Evolutionary conservation across 768 basidiomycete species (phyloP), one percentile per base, ranked within the genome.

Genomic region (Phaffia australis): DNA sequence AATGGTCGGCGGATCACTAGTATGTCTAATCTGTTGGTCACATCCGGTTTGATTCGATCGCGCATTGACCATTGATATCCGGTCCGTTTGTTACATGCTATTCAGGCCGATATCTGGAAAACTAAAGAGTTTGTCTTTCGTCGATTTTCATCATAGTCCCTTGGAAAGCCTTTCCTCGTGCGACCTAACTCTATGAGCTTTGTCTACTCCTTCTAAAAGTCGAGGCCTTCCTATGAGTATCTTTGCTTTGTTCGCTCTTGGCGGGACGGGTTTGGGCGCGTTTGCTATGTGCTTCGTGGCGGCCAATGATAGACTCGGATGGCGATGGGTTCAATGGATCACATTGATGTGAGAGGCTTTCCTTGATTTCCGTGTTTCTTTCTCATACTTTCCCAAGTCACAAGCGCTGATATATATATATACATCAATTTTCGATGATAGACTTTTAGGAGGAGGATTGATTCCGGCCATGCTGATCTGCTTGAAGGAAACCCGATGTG

Each of bases 261-360:
- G 80, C 1, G 84, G 83, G 0, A 83, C 81, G 0, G 86, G 84
- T 0, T 47, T 88, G 0, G 88, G 84, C 2, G 84, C 87, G 0
- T 72, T 86, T 0, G 72, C 81, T 3, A 82, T 83, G 27, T 85
- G 84, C 18, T 78, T 66, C 69, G 74, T 87, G 35, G 35, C 35
- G 35, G 35, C 35, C 25, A 85, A 87, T 71, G 79, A 81, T 68
- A 81, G 83, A 66, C 73, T 89, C 1, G 79, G 80, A 69, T 89
- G 88, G 87, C 79, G 87, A 30, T 89, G 88, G 87, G 87, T 92
- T 29, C 83, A 88, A 71, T 89, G 87, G 88, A 81, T 88, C 11
- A 42, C 83, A 84, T 69, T 78, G 84, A 71, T 87, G 72, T 72
- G 32, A 64, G 72, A 66, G 0, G 9, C 2, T 4, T 5, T 30